phyloP scores from a whole-genome alignment of 1,139 yeast genomes.

The Yamadazyma siamensis region DNA sequence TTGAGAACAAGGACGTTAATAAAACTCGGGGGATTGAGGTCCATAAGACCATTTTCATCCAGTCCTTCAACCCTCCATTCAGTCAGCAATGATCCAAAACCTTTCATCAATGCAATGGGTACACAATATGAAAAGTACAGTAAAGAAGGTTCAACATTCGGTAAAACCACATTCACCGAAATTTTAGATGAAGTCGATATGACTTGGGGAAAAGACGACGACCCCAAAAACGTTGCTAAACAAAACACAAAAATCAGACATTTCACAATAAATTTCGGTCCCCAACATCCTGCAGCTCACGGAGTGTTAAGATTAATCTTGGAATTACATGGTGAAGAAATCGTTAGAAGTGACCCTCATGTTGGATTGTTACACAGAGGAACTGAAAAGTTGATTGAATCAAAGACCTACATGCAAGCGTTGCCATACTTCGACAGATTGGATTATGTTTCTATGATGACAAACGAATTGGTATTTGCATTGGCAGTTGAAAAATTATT shows the following conservation, averaged over 20 bases:
- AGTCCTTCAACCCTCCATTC: constrained; percentile 10
- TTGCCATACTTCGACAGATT: constrained; percentile 85
- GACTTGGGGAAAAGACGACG: constrained; percentile 46
- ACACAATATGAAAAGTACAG: constrained; percentile 33
- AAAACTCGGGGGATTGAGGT: constrained; percentile 7
- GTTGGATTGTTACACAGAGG: constrained; percentile 87
- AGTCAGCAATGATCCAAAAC: constrained; percentile 20
- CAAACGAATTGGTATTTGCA: constrained; percentile 83
- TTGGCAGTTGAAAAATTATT: constrained; percentile 83
- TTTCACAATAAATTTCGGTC: constrained; percentile 87
- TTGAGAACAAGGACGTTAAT: constrained; percentile 10
- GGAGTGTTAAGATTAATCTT: constrained; percentile 87
- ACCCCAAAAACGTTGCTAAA: constrained; percentile 40
- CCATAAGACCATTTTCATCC: constrained; percentile 6
- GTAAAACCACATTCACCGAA: constrained; percentile 44
- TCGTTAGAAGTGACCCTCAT: constrained; percentile 84
- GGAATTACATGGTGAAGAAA: constrained; percentile 87
- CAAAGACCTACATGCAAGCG: constrained; percentile 82
- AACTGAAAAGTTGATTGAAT: constrained; percentile 82
- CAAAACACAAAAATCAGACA: constrained; percentile 69
- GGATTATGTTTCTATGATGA: constrained; percentile 91
- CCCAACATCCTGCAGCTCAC: constrained; percentile 95
- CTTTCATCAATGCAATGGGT: constrained; percentile 37
- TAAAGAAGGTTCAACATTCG: constrained; percentile 30
- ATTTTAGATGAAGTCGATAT: constrained; percentile 47